phyloP scores from a whole-genome alignment of 352 stramenopile species.

The Globisporangium cederbergense region DNA sequence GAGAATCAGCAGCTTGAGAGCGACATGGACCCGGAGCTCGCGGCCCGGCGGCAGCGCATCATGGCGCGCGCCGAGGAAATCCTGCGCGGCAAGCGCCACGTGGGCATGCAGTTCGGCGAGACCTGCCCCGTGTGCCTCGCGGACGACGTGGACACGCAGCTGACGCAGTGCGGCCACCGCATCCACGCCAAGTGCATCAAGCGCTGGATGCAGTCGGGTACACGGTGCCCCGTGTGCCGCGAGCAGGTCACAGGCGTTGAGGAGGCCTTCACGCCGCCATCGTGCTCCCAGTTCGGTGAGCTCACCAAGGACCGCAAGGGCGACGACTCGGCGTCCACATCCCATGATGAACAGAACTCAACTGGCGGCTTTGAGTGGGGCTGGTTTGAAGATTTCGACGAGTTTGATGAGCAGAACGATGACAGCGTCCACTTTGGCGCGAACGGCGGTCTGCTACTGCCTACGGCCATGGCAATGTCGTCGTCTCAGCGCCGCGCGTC shows the following conservation, averaged over 20 bases:
- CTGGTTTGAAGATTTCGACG: slow-evolving; percentile 83
- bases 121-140: slow-evolving; percentile 70
- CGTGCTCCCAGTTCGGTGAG: slow-evolving; percentile 20
- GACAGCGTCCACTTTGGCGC: slow-evolving; percentile 23
- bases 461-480: slow-evolving; percentile 6
- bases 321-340: slow-evolving; percentile 37
- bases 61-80: slow-evolving; percentile 64
- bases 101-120: slow-evolving; percentile 59
- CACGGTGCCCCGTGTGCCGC: slow-evolving; percentile 63
- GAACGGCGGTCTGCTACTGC: slow-evolving; percentile 7
- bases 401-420: slow-evolving; percentile 46
- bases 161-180: slow-evolving; percentile 58
- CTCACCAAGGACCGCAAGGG: slow-evolving; percentile 51
- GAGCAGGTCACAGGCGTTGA: slow-evolving; percentile 54
- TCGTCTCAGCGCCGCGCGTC: slow-evolving; percentile 22
- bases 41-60: slow-evolving; percentile 34
- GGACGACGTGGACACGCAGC: slow-evolving; percentile 69
- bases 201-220: slow-evolving; percentile 63
- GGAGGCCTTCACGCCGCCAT: slow-evolving; percentile 45
- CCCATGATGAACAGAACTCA: slow-evolving; percentile 37
- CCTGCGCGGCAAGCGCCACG: slow-evolving; percentile 48
- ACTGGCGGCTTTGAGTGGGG: slow-evolving; percentile 59
- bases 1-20: slow-evolving; percentile 13
- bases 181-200: slow-evolving; percentile 82
- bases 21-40: slow-evolving; percentile 24